A percentile compares a stretch with the other conserved stretches of the same genome.
Evolutionary conservation across 768 basidiomycete species (phyloP).

Genomic region (Trametes gibbosa): DNA sequence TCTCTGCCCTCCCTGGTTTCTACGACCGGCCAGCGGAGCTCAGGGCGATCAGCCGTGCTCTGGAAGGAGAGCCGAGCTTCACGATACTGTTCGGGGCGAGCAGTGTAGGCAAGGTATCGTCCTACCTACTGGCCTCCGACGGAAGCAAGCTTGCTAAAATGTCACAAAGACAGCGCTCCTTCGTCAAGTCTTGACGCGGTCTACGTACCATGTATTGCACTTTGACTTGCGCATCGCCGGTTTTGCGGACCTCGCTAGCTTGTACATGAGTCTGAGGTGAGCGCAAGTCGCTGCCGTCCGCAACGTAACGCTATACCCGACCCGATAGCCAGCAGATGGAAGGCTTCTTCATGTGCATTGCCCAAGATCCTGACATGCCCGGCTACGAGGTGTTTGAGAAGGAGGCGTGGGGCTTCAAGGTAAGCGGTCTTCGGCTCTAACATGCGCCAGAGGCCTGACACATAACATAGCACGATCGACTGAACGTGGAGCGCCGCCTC

Average conservation of each 20-base stretch:
- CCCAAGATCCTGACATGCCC: constrained; percentile 38
- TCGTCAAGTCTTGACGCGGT: constrained; percentile 68
- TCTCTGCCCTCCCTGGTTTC: constrained; percentile 74
- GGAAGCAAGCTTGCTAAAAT: neutral
- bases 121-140: neutral
- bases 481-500: constrained; percentile 64
- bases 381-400: constrained; percentile 74
- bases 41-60: constrained; percentile 57
- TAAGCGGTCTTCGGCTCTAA: constrained; percentile 24
- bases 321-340: constrained; percentile 69
- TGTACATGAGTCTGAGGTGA: constrained; percentile 62
- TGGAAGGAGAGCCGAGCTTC: constrained; percentile 74
- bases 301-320: neutral
- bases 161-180: constrained; percentile 64
- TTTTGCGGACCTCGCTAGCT: constrained; percentile 75
- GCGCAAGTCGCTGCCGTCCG: neutral
- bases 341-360: constrained; percentile 69
- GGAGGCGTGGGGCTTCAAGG: constrained; percentile 80
- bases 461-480: constrained; percentile 62
- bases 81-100: constrained; percentile 80
- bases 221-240: constrained; percentile 84
- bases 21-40: constrained; percentile 67
- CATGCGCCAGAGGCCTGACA: constrained; percentile 1
- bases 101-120: constrained; percentile 75
- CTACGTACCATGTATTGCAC: constrained; percentile 75